Base-by-base conservation (phyloP, 768 basidiomycete species). In the Kwoniella sp. region DNA sequence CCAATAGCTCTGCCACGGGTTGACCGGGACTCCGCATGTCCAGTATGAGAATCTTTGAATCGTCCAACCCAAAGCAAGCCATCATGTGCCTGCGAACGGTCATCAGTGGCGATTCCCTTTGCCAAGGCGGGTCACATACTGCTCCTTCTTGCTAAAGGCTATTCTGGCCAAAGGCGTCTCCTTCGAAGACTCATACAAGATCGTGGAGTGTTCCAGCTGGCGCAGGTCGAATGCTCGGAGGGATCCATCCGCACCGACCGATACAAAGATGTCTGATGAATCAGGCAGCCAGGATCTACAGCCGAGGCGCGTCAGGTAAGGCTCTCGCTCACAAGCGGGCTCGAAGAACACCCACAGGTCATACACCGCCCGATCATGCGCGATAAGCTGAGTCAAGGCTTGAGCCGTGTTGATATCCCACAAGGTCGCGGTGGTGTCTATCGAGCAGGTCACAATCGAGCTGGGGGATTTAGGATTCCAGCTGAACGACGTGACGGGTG, bases 211-310 rank as follows among this genome's bases (percentile, higher is more conserved):
- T 73, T 99, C 95, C 38, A 99, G 80, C 62, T 88, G 89, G 42
- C 95, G 85, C 50, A 99, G 79, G 75, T 99, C 95, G 74, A 98
- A 99, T 11, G 93, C 92, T 46, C 95, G 87, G 44, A 98, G 77
- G 59, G 87, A 89, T 10, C 95, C 95, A 69, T 99, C 95, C 26
- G 93, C 93, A 20, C 95, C 95, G 22, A 98, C 95, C 5, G 91
- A 95, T 31, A 96, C 91, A 71, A 99, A 99, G 60, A 96, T 89
- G 71, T 98, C 91, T 11, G 89, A 89, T 8, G 89, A 92, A 22
- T 84, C 83, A 5, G 95, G 95, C 11, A 96, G 81, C 93, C 95
- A 99, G n/a, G 90, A 91, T 90, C 91, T 76, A 92, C 87, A 19
- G 34, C 5, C 12, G 15, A 23, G 11, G 5, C 4, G 5, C 9